Percentiles rank a stretch among this genome's conserved stretches.
These are phyloP conservation scores for Trichoderma polysporum DNA, from an alignment of 2,329 filamentous ascomycete genomes.

Conservation along the genomic window DNA sequence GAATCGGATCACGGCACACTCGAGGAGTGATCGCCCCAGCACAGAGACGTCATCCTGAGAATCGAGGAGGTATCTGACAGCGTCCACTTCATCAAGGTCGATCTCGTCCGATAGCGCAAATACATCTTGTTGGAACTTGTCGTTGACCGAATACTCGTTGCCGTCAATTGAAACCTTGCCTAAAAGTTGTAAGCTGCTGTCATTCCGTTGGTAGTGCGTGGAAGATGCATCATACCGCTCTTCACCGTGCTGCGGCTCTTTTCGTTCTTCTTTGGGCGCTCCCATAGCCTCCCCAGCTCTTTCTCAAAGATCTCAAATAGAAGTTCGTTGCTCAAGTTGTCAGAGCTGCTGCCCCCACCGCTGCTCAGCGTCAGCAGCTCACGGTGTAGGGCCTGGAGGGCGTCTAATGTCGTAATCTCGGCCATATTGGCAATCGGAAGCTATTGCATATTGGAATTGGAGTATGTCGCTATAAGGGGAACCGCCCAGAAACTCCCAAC, in stretches of 20 bases:
- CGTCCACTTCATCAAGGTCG: constrained; percentile 84
- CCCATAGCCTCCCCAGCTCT: constrained; percentile 69
- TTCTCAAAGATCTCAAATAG: constrained; percentile 69
- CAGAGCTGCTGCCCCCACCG: constrained; percentile 58
- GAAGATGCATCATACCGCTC: constrained; percentile 52
- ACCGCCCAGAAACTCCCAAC: constrained; percentile 22
- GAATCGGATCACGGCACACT: constrained; percentile 81
- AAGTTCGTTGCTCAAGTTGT: constrained; percentile 69
- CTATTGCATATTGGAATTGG: constrained; percentile 48
- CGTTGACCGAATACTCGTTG: constrained; percentile 76
- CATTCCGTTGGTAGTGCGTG: not conserved
- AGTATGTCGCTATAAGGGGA: constrained; percentile 23
- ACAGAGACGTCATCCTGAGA: constrained; percentile 67
- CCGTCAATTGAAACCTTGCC: constrained; percentile 74
- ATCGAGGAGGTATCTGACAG: constrained; percentile 73
- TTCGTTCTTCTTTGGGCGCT: constrained; percentile 72
- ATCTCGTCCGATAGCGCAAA: constrained; percentile 83
- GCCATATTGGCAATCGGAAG: constrained; percentile 59
- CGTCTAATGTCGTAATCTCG: constrained; percentile 69
- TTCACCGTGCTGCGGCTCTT: constrained; percentile 70
- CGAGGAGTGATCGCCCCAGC: constrained; percentile 70
- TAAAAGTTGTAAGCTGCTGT: constrained; percentile 38
- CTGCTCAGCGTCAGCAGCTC: constrained; percentile 78
- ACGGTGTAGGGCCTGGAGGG: constrained; percentile 80
- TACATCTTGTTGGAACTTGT: constrained; percentile 80